A percentile compares a stretch with the other conserved stretches of the same genome.
These are phyloP conservation scores for Fusarium cicatricum DNA, from an alignment of 2,329 filamentous ascomycete species.

Conservation along the genomic window DNA sequence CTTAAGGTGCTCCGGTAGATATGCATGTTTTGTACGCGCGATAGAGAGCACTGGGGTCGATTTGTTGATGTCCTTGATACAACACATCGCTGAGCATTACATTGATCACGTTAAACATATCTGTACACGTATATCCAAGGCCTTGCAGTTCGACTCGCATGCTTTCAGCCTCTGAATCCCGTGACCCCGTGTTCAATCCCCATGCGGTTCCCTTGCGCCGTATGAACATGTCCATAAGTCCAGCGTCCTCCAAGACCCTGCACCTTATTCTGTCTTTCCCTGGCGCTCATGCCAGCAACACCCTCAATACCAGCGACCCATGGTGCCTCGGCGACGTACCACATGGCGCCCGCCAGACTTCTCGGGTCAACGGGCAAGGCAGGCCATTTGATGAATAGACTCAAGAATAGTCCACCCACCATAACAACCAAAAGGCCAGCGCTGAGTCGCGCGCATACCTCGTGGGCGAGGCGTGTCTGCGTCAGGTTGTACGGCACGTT, in stretches of 20 bases:
- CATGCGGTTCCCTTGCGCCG: slow-evolving; percentile 24
- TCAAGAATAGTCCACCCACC: slow-evolving; percentile 49
- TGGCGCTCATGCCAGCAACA: slow-evolving; percentile 26
- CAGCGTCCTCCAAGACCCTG: slow-evolving; percentile 26
- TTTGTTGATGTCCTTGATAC: too few relatives aligned
- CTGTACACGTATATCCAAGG: neutral
- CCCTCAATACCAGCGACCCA: slow-evolving; percentile 30
- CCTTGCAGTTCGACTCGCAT: neutral
- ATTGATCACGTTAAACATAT: too few relatives aligned
- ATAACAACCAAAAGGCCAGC: slow-evolving; percentile 52
- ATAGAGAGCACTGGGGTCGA: too few relatives aligned
- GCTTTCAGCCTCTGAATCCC: slow-evolving; percentile 7
- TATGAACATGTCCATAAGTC: slow-evolving; percentile 32
- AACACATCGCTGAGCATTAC: too few relatives aligned
- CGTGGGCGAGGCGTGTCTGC: slow-evolving; percentile 49
- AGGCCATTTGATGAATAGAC: slow-evolving; percentile 53
- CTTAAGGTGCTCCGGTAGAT: too few relatives aligned
- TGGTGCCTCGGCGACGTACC: slow-evolving; percentile 45
- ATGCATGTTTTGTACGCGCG: too few relatives aligned
- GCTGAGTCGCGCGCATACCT: slow-evolving; percentile 52
- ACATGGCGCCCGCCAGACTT: slow-evolving; percentile 54
- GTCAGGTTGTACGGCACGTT: slow-evolving; percentile 57
- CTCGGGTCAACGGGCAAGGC: slow-evolving; percentile 56
- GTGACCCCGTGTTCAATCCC: slow-evolving; percentile 30
- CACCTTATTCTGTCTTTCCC: slow-evolving; percentile 14